Conservation (phyloP, 2,329 filamentous ascomycete species). For the Pseudogymnoascus verrucosus region DNA sequence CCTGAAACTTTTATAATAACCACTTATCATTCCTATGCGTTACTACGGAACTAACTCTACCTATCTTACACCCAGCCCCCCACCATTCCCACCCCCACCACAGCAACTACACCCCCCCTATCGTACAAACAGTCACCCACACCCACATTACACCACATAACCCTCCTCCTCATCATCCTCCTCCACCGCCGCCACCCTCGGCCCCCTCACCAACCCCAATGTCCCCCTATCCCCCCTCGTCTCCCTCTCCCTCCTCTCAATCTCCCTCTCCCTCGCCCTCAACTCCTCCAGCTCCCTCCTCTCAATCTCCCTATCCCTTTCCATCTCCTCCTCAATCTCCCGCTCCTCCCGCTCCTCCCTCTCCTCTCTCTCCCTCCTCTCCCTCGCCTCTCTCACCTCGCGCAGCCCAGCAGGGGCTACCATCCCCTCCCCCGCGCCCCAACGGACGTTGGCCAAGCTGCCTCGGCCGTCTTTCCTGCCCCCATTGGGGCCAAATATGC, state of each 20-base stretch:
- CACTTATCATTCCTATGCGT: too few relatives aligned
- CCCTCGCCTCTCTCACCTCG: background rate
- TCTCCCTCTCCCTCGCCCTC: background rate
- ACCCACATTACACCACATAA: background rate
- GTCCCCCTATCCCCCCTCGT: too few relatives aligned
- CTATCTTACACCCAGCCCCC: too few relatives aligned
- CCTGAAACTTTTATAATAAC: too few relatives aligned
- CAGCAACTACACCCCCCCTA: too few relatives aligned
- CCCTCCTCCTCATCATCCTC: background rate
- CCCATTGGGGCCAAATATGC: background rate
- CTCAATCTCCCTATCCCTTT: background rate
- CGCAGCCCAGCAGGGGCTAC: background rate
- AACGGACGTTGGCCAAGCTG: background rate
- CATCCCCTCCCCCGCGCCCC: background rate
- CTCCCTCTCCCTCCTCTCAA: too few relatives aligned
- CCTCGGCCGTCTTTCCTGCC: background rate
- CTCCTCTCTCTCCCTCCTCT: background rate
- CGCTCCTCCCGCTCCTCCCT: background rate
- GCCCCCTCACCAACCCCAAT: too few relatives aligned
- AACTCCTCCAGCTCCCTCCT: background rate
- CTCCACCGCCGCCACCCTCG: background rate
- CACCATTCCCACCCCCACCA: background rate
- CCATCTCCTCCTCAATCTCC: background rate
- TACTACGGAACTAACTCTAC: too few relatives aligned
- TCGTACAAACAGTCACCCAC: background rate